Base-by-base conservation (phyloP, 1,139 yeast genomes). In the Nematodospora anomalae region DNA sequence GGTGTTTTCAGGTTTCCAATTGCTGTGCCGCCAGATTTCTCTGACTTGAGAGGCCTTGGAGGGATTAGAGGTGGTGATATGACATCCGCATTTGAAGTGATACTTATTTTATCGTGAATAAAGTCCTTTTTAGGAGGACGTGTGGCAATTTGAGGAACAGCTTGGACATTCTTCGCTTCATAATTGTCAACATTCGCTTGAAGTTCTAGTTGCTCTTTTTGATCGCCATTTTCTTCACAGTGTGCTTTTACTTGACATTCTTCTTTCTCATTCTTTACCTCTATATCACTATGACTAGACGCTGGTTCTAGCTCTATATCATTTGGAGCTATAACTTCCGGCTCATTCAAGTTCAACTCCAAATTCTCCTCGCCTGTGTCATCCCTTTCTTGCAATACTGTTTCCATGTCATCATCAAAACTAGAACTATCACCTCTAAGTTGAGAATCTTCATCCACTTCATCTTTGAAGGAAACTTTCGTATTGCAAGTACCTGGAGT, bases 401-500 rank as follows among this genome's bases (percentile, higher is more conserved):
- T 64, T 37, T 60, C 71, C 22, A 55, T 52, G 30, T 64, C 70
- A 41, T 65, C 71, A 45, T 60, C 50, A 40, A 64, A 60, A 31
- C 60, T 55, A 2, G 62, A 53, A 10, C 48, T 42, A 11, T 48
- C 55, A 5, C 47, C 39, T 2, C 41, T 47, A 6, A 38, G 36
- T 12, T 33, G 37, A n/a, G 46, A 49, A 4, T 49, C 59, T 12
- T 53, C 54, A 25, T 50, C 59, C 7, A 52, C 47, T 11, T 60
- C 64, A 35, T 61, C 60, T 42, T 65, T 64, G 45, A 64, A 59
- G 3, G 62, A 44, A 6, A 52, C 53, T 37, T 60, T 62, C 2
- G 64, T 58, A 16, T 56, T 57, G 0, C 65, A 52, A 30, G 60
- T 64, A 3, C 66, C 67, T 2, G 70, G 70, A 1, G 71, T 65